These are phyloP conservation scores for Aspergillus novofumigatus DNA, from an alignment of 2,329 filamentous ascomycete genomes.

Conservation along the genomic window DNA sequence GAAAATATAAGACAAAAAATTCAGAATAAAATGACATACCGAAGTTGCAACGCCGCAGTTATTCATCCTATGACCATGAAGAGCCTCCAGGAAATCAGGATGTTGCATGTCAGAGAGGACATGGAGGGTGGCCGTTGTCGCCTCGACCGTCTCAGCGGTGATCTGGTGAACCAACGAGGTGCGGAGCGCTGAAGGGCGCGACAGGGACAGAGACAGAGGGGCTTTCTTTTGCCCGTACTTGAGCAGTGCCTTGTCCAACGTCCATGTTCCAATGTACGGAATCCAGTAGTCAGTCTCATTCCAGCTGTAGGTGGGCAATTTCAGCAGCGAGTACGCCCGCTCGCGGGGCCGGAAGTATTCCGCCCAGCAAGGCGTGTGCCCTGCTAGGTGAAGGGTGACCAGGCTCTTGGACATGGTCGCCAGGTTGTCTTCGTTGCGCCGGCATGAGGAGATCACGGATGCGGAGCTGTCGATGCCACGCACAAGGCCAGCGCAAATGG, in stretches of 20 bases:
- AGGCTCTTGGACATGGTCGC: conserved; percentile 58
- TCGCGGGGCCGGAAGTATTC: conserved; percentile 64
- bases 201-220: neutral
- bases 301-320: conserved; percentile 64
- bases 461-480: conserved; percentile 57
- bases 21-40: conserved; percentile 28
- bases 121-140: conserved; percentile 22
- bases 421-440: conserved; percentile 61
- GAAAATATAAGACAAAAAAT: no score
- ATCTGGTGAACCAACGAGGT: conserved; percentile 23
- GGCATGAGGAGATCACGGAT: conserved; percentile 55
- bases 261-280: conserved; percentile 69
- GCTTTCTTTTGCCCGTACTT: neutral
- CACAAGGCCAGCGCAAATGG: conserved; percentile 65
- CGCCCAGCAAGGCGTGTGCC: conserved; percentile 64
- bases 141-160: conserved; percentile 30
- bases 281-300: conserved; percentile 72
- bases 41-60: conserved; percentile 41
- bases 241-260: conserved; percentile 55
- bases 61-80: conserved; percentile 44
- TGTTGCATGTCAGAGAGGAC: conserved; percentile 40
- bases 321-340: conserved; percentile 53
- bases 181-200: conserved; percentile 1
- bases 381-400: conserved; percentile 57
- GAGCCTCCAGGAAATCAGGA: conserved; percentile 33